phyloP scores from a whole-genome alignment of 1,284 basidiomycete species.

The Ceratobasidium theobromae region DNA sequence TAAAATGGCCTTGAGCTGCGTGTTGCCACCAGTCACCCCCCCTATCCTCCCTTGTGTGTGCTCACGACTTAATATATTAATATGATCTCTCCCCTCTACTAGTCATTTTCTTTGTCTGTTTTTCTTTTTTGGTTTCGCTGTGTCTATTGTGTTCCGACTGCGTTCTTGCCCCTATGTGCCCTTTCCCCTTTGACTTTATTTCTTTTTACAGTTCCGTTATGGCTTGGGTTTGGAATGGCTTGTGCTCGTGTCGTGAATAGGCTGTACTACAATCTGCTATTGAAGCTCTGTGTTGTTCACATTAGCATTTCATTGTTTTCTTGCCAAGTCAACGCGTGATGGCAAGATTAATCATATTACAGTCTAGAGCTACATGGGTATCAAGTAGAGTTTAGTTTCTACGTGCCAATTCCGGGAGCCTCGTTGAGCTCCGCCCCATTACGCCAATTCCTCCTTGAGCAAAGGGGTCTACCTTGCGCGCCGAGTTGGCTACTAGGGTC shows the following conservation, averaged over 20 bases:
- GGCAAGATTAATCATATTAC: neutral
- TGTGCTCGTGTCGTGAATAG: slow-evolving; percentile 31
- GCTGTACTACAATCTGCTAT: slow-evolving; percentile 32
- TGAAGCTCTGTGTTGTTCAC: slow-evolving; percentile 28
- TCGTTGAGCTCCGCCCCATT: slow-evolving; percentile 3
- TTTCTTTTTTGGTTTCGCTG: slow-evolving; percentile 25
- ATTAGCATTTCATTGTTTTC: slow-evolving; percentile 24
- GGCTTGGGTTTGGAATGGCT: slow-evolving; percentile 24
- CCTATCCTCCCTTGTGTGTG: neutral
- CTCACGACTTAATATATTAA: slow-evolving; percentile 12
- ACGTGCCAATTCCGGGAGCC: slow-evolving; percentile 12
- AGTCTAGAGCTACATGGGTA: slow-evolving; percentile 17
- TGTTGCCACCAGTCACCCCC: slow-evolving; percentile 21
- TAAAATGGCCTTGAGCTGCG: neutral
- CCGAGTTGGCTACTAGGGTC: slow-evolving; percentile 16
- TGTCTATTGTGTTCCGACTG: slow-evolving; percentile 21
- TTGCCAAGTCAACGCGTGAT: neutral
- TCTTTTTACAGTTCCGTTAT: slow-evolving; percentile 16
- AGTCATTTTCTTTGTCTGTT: neutral
- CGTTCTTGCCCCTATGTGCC: neutral
- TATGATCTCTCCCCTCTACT: slow-evolving; percentile 13
- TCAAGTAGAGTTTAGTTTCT: neutral
- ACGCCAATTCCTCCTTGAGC: slow-evolving; percentile 12
- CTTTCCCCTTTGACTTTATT: slow-evolving; percentile 13
- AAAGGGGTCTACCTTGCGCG: slow-evolving; percentile 26